phyloP scores from a whole-genome alignment of 2,329 filamentous ascomycete species.

The Pseudogymnoascus sp. region DNA sequence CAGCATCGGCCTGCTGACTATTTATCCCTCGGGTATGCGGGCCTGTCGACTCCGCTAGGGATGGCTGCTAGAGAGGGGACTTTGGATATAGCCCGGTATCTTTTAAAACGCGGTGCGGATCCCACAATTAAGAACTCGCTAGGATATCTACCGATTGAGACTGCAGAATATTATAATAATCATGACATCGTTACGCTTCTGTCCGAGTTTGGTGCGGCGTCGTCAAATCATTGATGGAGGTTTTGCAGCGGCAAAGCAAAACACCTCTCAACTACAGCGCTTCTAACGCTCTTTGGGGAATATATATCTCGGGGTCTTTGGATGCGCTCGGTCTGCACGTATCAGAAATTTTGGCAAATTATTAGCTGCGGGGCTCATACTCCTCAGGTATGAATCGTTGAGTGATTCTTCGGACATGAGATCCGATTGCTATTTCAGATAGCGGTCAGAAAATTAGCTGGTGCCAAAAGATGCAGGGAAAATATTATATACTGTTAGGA shows the following conservation, averaged over 20 bases:
- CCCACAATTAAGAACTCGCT: no score
- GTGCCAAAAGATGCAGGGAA: not conserved
- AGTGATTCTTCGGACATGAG: not conserved
- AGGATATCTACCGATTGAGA: no score
- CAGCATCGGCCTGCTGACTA: not conserved
- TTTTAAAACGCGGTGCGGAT: no score
- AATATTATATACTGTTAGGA: not conserved
- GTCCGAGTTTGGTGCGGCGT: no score
- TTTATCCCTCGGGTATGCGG: not conserved
- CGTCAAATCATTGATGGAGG: no score
- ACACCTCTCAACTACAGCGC: not conserved
- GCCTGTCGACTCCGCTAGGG: not conserved
- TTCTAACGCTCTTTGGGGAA: not conserved
- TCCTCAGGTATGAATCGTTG: not conserved
- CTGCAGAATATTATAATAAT: no score
- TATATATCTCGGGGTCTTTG: not conserved
- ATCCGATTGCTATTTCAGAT: not conserved
- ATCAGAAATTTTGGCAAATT: not conserved
- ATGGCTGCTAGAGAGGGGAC: no score
- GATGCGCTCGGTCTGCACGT: not conserved
- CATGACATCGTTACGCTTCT: no score
- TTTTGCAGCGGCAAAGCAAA: no score
- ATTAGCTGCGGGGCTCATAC: not conserved
- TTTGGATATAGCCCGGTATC: no score
- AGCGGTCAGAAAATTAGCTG: not conserved